Evolutionary conservation across 202 grass and related monocot species (phyloP).

Genomic region (Setaria viridis): DNA sequence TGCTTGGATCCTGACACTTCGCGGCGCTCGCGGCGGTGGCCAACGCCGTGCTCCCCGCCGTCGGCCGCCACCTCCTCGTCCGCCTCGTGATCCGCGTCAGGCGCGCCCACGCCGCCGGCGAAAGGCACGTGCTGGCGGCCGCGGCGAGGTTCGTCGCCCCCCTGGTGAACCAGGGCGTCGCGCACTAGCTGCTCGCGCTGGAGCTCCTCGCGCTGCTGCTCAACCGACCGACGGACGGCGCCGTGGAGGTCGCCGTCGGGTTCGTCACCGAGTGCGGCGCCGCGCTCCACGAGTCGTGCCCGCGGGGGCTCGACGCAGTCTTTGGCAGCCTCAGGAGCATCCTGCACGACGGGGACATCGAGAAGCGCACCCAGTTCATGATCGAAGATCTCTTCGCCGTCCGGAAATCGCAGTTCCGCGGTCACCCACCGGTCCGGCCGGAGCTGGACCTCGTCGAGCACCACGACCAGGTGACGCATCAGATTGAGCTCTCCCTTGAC

Average conservation of each 20-base stretch:
- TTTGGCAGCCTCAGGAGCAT: not conserved
- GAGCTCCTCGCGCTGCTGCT: no score
- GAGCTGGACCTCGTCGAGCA: constrained; percentile 29
- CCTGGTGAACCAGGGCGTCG: not conserved
- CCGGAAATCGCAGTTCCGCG: not conserved
- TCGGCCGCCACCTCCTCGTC: no score
- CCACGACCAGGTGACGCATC: not conserved
- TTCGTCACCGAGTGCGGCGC: constrained; percentile 18
- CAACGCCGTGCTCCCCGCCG: no score
- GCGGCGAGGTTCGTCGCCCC: constrained; percentile 9
- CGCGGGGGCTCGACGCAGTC: not conserved
- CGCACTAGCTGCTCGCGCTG: no score
- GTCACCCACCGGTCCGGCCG: not conserved
- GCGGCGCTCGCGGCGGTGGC: no score
- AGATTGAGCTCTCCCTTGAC: not conserved
- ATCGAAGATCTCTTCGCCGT: not conserved
- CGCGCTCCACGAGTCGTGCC: not conserved
- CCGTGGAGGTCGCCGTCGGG: not conserved
- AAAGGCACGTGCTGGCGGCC: not conserved
- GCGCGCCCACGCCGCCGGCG: not conserved
- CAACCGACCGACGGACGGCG: no score
- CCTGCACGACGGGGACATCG: not conserved
- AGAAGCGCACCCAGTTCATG: not conserved
- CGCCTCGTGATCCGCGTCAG: not conserved
- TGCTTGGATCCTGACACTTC: no score